Evolutionary conservation across 345 rosid species (phyloP), one percentile per base, ranked within the genome.

Genomic region (Pistacia vera): DNA sequence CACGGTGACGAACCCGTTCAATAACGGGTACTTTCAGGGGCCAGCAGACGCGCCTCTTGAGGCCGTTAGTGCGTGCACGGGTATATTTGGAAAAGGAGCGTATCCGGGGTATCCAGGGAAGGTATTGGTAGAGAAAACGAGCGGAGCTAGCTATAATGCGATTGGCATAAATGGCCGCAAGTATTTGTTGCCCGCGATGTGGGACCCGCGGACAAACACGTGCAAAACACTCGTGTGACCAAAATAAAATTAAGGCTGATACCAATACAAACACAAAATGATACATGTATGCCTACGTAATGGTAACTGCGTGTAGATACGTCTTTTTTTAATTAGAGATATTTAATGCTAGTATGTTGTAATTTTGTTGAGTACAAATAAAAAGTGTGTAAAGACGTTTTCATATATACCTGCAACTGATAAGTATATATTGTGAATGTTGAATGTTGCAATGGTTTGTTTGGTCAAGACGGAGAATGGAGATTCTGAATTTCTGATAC

Each of bases 161-260:
- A 62, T 66, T 60, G 97, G 98, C 0, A 57, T 70, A 25, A 81
- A 82, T 57, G 92, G 97, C 16, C 83, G 98, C 54, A 91, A 85
- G 82, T 91, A 81, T 57, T 73, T 94, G 57, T 69, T 94, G 57
- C 98, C 98, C 46, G 98, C 97, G n/a, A 91, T 94, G 91, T 94
- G 97, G 97, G 93, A 94, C 74, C 97, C 98, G 0, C 80, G 77
- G 41, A 85, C 89, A 5, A 81, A 78, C 10, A 77, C 94, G n/a
- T 95, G 98, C 73, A 89, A 86, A 51, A 85, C 98, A 20, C 71
- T 83, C 30, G 87, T 85, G 68, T 85, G 80, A 86, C 70, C 55
- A 36, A 22, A 12, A 1, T 28, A 11, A 5, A 14, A 13, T 30
- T 20, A 1, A 38, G 16, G 41, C 5, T 10, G 18, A 17, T 25